Evolutionary conservation across 164 flowering plant species (phyloP), one percentile per base, ranked within the genome.

Genomic region (Chloranthus sessilifolius): DNA sequence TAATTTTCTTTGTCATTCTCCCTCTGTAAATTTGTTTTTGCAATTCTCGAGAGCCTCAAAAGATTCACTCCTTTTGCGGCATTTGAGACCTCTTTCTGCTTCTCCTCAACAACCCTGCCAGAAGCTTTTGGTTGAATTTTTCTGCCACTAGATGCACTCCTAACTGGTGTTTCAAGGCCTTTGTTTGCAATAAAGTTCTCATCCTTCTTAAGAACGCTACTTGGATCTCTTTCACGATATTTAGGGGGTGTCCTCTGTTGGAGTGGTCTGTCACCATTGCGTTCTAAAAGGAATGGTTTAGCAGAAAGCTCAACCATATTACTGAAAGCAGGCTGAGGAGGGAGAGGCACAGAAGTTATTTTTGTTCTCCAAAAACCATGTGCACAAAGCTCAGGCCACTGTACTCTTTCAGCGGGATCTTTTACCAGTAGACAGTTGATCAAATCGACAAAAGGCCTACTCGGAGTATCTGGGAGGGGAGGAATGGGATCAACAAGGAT

Each of bases 1-100:
- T 94, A 94, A 64, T 94, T 89, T 73, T 94, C 97, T 66, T 89
- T 94, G 59, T 87, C 95, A 74, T 89, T 94, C 67, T 94, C 96
- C 55, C 72, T 78, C 62, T 83, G 84, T 52, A 94, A 66, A 59
- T 94, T 89, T 62, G 88, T 64, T 63, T 87, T 94, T 49, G 89
- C 97, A 60, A 94, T 94, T 75, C 94, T 87, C 49, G 99, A 94
- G 37, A 94, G 76, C 61, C 99, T 73, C 36, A 94, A 60, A 56
- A 94, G 82, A 71, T 89, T 87, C 44, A 87, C 82, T 17, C 75
- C 81, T 52, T 65, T 77, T n/a, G 70, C 55, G 62, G 75, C 73
- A 71, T 66, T 64, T 22, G 84, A 56, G 65, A 54, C 50, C 42
- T 73, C 80, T 63, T 68, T 78, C 34, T 66, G 76, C 59, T 78